Conservation (phyloP, 176 grass and related monocot species). For the Chloris gayana region DNA sequence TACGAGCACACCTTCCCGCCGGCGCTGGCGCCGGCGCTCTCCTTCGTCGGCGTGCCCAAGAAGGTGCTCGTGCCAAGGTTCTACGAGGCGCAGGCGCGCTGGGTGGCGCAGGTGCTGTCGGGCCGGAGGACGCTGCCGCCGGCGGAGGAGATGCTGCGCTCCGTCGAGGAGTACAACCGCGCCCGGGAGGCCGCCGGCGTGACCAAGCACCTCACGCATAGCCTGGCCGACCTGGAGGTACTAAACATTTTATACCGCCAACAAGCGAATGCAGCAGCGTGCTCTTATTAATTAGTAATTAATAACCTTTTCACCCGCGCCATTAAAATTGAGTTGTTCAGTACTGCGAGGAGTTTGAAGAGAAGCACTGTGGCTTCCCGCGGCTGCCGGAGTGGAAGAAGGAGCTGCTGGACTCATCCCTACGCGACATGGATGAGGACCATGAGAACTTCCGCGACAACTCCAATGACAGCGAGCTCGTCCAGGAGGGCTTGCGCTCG, state of each 20-base stretch:
- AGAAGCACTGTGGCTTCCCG: constrained; percentile 21
- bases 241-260: too few relatives aligned
- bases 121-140: neutral
- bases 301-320: too few relatives aligned
- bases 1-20: constrained; percentile 32
- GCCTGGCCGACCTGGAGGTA: neutral
- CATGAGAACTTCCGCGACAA: too few relatives aligned
- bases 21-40: constrained; percentile 7
- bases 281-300: too few relatives aligned
- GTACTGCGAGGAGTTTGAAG: constrained; percentile 21
- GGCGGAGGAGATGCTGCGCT: neutral
- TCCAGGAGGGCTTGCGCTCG: too few relatives aligned
- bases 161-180: neutral
- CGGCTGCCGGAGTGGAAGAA: constrained; percentile 36
- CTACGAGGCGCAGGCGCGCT: neutral
- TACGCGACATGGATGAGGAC: too few relatives aligned
- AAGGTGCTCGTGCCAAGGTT: neutral
- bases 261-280: too few relatives aligned
- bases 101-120: neutral
- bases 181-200: neutral
- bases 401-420: too few relatives aligned
- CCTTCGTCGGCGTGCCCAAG: constrained; percentile 21
- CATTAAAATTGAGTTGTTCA: neutral
- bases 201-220: neutral
- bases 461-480: too few relatives aligned